Evolutionary conservation across 2,329 filamentous ascomycete species (phyloP).

Genomic region (Geosmithia flava): DNA sequence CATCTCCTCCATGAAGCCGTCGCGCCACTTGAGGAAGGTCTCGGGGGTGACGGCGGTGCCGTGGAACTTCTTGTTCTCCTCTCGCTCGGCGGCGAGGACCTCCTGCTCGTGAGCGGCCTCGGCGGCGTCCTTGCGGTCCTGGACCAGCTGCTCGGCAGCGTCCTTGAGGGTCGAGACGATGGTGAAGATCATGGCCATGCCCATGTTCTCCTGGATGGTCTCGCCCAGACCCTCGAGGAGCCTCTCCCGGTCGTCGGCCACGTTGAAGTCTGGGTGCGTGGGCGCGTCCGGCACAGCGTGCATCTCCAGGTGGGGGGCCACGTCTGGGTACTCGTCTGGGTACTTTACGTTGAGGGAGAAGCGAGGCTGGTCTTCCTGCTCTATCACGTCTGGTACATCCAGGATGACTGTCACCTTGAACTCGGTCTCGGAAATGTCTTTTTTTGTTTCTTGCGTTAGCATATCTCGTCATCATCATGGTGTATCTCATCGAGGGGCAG

Average conservation of each 20-base stretch:
- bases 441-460: not conserved
- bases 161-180: conserved; percentile 83
- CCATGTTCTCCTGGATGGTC: conserved; percentile 81
- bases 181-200: conserved; percentile 97
- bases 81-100: conserved; percentile 54
- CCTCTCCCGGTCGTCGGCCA: conserved; percentile 64
- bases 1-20: conserved; percentile 67
- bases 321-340: conserved; percentile 83
- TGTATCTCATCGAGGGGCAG: not conserved
- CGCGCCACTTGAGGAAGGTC: conserved; percentile 73
- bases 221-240: conserved; percentile 61
- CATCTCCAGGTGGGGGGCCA: conserved; percentile 71
- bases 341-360: conserved; percentile 80
- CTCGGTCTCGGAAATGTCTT: conserved; percentile 82
- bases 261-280: conserved; percentile 60
- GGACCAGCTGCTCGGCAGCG: conserved; percentile 72
- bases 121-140: conserved; percentile 55
- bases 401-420: conserved; percentile 80
- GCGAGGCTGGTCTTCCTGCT: conserved; percentile 50
- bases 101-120: conserved; percentile 45
- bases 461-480: not conserved
- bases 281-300: conserved; percentile 57
- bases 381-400: conserved; percentile 58
- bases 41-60: conserved; percentile 81
- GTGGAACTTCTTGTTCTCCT: conserved; percentile 95